Conservation (phyloP, 2,329 filamentous ascomycete species). For the Scorias spongiosa region DNA sequence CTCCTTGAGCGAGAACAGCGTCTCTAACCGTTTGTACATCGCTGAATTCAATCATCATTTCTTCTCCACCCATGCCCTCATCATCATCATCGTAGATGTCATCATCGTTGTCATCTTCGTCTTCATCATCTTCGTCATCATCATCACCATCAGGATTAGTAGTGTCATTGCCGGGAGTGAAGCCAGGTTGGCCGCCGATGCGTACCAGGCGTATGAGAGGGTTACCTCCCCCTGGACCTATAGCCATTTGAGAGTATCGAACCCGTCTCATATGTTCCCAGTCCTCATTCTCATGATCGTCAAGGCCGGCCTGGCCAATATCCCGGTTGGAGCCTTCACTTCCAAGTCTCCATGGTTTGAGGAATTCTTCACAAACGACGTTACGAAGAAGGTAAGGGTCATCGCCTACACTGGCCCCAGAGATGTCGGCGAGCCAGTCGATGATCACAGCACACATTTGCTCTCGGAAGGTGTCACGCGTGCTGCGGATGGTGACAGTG, state of each 20-base stretch:
- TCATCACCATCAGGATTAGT: constrained; percentile 33
- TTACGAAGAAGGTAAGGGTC: constrained; percentile 67
- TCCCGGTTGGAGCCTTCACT: constrained; percentile 67
- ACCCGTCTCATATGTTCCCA: constrained; percentile 12
- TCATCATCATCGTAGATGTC: constrained; percentile 10
- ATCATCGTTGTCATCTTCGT: constrained; percentile 20
- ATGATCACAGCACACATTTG: constrained; percentile 98
- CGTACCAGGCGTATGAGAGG: constrained; percentile 15
- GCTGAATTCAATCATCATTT: constrained; percentile 31
- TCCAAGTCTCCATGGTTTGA: constrained; percentile 74
- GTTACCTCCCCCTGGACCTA: constrained; percentile 17
- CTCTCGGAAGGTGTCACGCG: constrained; percentile 88
- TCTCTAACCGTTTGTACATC: constrained; percentile 23
- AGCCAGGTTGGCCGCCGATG: constrained; percentile 8
- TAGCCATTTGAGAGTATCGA: constrained; percentile 25
- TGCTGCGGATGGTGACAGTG: constrained; percentile 84
- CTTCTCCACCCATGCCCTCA: constrained; percentile 19
- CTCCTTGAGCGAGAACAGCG: constrained; percentile 17
- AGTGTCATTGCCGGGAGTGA: constrained; percentile 33
- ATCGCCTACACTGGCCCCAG: constrained; percentile 69
- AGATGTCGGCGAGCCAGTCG: constrained; percentile 88
- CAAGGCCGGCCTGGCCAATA: constrained; percentile 63
- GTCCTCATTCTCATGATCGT: constrained; percentile 61
- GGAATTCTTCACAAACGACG: constrained; percentile 78
- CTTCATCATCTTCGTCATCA: constrained; percentile 20